These are phyloP conservation scores for Clarireedia sp. DNA, from an alignment of 2,329 filamentous ascomycete genomes.

Conservation along the genomic window DNA sequence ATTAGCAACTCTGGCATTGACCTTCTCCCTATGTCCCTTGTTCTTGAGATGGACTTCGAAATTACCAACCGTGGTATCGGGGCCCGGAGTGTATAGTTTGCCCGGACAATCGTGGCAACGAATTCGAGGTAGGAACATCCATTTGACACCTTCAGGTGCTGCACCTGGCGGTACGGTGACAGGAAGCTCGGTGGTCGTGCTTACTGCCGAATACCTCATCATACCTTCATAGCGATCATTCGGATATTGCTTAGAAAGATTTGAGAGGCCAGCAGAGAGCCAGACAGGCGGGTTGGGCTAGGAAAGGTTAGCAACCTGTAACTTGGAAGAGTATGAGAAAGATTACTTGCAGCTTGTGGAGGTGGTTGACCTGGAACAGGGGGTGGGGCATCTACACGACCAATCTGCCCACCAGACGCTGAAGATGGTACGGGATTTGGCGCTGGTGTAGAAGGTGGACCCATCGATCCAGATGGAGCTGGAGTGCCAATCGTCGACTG, in stretches of 20 bases:
- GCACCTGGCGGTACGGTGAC: constrained; percentile 45
- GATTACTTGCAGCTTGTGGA: constrained; percentile 51
- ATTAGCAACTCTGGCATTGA: constrained; percentile 36
- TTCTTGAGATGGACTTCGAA: constrained; percentile 93
- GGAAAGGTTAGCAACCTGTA: constrained; percentile 2
- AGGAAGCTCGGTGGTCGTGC: constrained; percentile 60
- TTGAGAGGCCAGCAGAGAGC: constrained; percentile 67
- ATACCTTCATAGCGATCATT: constrained; percentile 78
- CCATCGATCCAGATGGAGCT: constrained; percentile 44
- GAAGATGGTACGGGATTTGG: constrained; percentile 25
- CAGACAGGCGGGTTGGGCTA: constrained; percentile 70
- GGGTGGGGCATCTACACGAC: constrained; percentile 58
- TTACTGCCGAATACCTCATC: constrained; percentile 84
- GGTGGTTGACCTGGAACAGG: constrained; percentile 49
- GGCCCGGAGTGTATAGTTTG: constrained; percentile 87
- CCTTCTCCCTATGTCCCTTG: constrained; percentile 66
- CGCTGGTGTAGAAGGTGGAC: constrained; percentile 37
- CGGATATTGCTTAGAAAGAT: constrained; percentile 63
- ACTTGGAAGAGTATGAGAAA: constrained; percentile 3
- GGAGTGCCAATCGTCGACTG: constrained; percentile 41
- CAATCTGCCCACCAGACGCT: constrained; percentile 48
- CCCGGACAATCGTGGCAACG: constrained; percentile 87
- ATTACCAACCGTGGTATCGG: constrained; percentile 75
- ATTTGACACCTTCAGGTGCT: constrained; percentile 56
- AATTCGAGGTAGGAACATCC: constrained; percentile 81